phyloP scores from a whole-genome alignment of 2,329 filamentous ascomycete species.

The Monilinia polystroma region DNA sequence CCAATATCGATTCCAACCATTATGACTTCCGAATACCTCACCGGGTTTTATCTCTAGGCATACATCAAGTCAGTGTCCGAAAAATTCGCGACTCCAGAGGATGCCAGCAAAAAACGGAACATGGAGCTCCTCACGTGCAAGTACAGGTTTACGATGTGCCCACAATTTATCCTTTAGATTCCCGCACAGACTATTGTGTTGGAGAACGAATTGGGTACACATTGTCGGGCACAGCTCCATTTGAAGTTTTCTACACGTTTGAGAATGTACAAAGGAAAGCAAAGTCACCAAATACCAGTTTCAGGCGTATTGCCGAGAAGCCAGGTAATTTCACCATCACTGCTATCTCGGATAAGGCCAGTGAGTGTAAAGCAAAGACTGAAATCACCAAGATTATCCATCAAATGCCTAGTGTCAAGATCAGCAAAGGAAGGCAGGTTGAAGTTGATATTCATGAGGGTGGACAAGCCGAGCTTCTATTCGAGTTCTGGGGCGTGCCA shows the following conservation, averaged over 20 bases:
- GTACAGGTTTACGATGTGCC: slow-evolving; percentile 93
- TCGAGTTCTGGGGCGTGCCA: slow-evolving; percentile 92
- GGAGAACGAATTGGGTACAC: slow-evolving; percentile 93
- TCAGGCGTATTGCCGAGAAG: slow-evolving; percentile 89
- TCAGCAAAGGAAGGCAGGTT: slow-evolving; percentile 78
- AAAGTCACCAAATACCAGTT: slow-evolving; percentile 74
- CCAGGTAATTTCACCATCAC: slow-evolving; percentile 88
- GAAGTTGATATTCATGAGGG: slow-evolving; percentile 96
- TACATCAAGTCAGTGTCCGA: slow-evolving; percentile 83
- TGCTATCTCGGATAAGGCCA: slow-evolving; percentile 81
- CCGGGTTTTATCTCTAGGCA: slow-evolving; percentile 80
- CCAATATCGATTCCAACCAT: slow-evolving; percentile 70
- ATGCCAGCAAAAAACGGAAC: slow-evolving; percentile 76
- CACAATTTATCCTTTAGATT: slow-evolving; percentile 83
- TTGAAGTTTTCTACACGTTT: slow-evolving; percentile 91
- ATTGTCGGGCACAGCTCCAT: slow-evolving; percentile 85
- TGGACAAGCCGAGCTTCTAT: slow-evolving; percentile 86
- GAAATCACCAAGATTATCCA: slow-evolving; percentile 83
- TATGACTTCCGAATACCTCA: slow-evolving; percentile 84
- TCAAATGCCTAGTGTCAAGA: slow-evolving; percentile 84
- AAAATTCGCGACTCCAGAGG: slow-evolving; percentile 85
- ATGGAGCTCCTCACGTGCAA: slow-evolving; percentile 73
- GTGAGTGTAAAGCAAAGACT: slow-evolving; percentile 79
- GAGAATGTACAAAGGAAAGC: slow-evolving; percentile 76
- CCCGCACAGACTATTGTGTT: slow-evolving; percentile 86